Evolutionary conservation across 2,329 filamentous ascomycete genomes (phyloP).

Genomic region (Fusarium udum): DNA sequence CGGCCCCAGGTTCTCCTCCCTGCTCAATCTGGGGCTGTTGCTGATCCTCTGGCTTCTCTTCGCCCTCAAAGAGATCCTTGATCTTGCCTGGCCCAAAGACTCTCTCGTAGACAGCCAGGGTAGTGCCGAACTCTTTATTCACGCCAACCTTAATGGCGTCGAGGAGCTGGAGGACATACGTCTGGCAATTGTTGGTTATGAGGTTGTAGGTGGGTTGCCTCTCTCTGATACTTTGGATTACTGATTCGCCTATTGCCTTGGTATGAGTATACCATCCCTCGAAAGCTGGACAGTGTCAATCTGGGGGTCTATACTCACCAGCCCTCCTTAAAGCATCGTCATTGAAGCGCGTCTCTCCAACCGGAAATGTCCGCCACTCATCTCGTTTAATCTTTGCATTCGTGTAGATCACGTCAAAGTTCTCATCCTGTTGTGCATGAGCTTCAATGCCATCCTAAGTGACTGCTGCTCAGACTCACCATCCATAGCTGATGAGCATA

Average conservation of each 20-base stretch:
- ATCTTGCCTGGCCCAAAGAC: constrained; percentile 61
- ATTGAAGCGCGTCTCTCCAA: constrained; percentile 64
- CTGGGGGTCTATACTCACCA: constrained; percentile 46
- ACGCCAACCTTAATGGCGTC: constrained; percentile 63
- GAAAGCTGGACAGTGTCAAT: fast-evolving
- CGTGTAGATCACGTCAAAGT: constrained; percentile 65
- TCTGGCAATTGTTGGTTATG: constrained; percentile 70
- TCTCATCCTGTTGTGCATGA: constrained; percentile 55
- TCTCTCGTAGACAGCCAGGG: constrained; percentile 61
- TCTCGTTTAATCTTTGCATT: constrained; percentile 58
- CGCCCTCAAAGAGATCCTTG: constrained; percentile 59
- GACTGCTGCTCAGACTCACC: constrained; percentile 47
- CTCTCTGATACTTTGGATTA: constrained; percentile 61
- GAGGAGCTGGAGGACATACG: constrained; percentile 62
- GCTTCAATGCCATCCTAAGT: not conserved
- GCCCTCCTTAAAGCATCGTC: constrained; percentile 62
- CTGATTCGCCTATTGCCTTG: constrained; percentile 55
- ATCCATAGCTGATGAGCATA: constrained; percentile 69
- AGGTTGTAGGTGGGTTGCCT: constrained; percentile 63
- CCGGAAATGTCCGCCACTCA: constrained; percentile 61
- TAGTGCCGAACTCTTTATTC: constrained; percentile 63
- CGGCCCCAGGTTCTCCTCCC: not conserved
- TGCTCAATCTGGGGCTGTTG: not conserved
- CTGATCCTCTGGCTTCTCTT: constrained; percentile 28
- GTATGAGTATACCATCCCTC: not conserved